Base-by-base conservation (phyloP, 805 yeast genomes). In the Kuraishia hungarica region DNA sequence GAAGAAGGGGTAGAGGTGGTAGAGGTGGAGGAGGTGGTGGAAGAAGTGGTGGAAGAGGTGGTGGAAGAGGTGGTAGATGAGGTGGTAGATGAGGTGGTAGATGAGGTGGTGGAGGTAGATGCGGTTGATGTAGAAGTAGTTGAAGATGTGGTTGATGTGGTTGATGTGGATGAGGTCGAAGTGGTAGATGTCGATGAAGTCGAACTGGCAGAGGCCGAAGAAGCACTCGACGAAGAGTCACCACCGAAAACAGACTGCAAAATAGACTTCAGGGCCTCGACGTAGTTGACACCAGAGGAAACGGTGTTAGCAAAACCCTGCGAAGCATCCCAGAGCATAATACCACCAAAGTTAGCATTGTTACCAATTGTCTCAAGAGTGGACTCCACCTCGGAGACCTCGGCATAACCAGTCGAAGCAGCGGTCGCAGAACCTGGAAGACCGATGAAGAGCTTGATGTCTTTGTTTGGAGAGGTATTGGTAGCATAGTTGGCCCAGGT, bases 271-370 rank as follows among this genome's bases (percentile, higher is more conserved):
- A 65, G 59, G 2, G 67, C 65, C 29, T 61, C 66, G 24, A 58
- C 69, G 53, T 59, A 67, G 54, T 60, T 62, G 50, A 55, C 77
- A 58, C 76, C 85, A 56, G 73, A 73, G 43, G 74, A 73, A 51
- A 66, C 62, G 54, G 76, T 73, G 59, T 80, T 76, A 57, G 74
- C 68, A 62, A 78, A 77, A 20, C 80, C 80, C 59, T 81, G 82
- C 10, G 86, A 75, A 17, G 90, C 88, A 61, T 90, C 96, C 97
- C 98, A 92, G 58, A 91, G 72, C 78, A 86, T 82, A 64, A 92
- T 80, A 39, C 91, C 87, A 22, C 86, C 86, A 61, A 91, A 80
- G 57, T 81, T 76, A 2, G 74, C 59, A 54, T 76, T 51, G 55
- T 60, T 63, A 23, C 62, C 52, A 23, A 67, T 59, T 13, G 57